A percentile compares a stretch with the other conserved stretches of the same genome.
phyloP scores from a whole-genome alignment of 805 yeast species.

The Zygosaccharomyces lentus region DNA sequence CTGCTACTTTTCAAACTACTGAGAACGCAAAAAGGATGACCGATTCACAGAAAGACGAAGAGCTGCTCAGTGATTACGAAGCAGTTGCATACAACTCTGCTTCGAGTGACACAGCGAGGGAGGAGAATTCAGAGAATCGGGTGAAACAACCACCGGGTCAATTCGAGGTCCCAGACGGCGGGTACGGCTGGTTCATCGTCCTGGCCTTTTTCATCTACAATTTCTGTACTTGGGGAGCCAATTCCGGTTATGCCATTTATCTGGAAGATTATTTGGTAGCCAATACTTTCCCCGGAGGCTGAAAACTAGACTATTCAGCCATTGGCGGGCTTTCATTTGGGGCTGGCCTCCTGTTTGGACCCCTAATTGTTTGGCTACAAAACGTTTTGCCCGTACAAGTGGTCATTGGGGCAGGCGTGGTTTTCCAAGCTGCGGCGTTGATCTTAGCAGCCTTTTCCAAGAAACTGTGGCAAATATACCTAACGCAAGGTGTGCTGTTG shows the following conservation, averaged over 20 bases:
- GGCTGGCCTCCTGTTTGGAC: slow-evolving; percentile 46
- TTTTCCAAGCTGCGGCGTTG: slow-evolving; percentile 45
- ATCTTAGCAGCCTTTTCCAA: slow-evolving; percentile 50
- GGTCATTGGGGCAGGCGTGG: slow-evolving; percentile 42
- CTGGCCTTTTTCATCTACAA: slow-evolving; percentile 42
- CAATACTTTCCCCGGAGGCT: slow-evolving; percentile 44
- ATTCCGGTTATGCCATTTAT: slow-evolving; percentile 52
- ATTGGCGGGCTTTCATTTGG: slow-evolving; percentile 60
- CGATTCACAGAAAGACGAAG: not conserved
- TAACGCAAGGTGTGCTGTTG: slow-evolving; percentile 54
- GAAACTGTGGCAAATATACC: slow-evolving; percentile 51
- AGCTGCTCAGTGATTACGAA: not conserved
- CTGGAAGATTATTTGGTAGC: slow-evolving; percentile 45
- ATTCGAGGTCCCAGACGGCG: slow-evolving; percentile 42
- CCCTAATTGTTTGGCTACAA: slow-evolving; percentile 43
- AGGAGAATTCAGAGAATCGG: not conserved
- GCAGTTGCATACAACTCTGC: not conserved
- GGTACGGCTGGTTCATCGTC: slow-evolving; percentile 52
- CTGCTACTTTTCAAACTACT: no score
- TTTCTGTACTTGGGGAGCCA: slow-evolving; percentile 56
- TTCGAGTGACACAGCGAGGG: not conserved
- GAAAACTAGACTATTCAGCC: slow-evolving; percentile 48
- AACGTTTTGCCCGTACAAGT: slow-evolving; percentile 43
- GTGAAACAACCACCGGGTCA: not conserved
- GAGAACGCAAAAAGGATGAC: not conserved